These are phyloP conservation scores for Phytophthora vignae DNA, from an alignment of 352 stramenopile genomes.

Conservation along the genomic window DNA sequence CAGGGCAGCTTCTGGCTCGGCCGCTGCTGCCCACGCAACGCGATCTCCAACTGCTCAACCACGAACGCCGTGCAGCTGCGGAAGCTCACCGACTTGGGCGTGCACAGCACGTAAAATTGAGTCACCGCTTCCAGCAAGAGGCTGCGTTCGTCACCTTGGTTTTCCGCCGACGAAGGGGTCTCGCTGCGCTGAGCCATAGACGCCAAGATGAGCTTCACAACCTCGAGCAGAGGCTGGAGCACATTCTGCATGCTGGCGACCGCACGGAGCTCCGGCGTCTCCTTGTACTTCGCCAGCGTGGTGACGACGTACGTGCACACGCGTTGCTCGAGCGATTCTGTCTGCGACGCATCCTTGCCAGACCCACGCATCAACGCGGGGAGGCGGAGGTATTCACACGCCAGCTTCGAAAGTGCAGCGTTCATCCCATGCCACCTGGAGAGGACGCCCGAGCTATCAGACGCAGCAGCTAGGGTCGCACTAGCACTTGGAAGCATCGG, in stretches of 20 bases:
- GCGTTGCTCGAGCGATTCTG: slow-evolving; percentile 46
- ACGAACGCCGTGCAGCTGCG: slow-evolving; percentile 78
- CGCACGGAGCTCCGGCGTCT: slow-evolving; percentile 66
- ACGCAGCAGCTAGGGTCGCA: slow-evolving; percentile 49
- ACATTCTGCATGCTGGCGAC: slow-evolving; percentile 71
- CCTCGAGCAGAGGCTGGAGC: slow-evolving; percentile 64
- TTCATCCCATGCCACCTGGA: slow-evolving; percentile 83
- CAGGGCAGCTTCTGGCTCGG: slow-evolving; percentile 45
- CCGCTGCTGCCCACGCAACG: slow-evolving; percentile 42
- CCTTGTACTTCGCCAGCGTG: slow-evolving; percentile 68
- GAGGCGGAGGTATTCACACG: slow-evolving; percentile 58
- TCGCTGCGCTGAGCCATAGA: slow-evolving; percentile 17
- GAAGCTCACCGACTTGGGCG: slow-evolving; percentile 76
- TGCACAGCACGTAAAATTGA: slow-evolving; percentile 69
- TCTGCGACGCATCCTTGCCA: slow-evolving; percentile 16
- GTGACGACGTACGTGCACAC: slow-evolving; percentile 63
- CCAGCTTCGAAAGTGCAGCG: slow-evolving; percentile 69
- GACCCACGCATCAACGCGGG: slow-evolving; percentile 31
- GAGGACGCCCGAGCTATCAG: slow-evolving; percentile 47
- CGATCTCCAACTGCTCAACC: slow-evolving; percentile 62
- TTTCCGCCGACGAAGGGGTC: neutral
- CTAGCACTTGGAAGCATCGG: slow-evolving; percentile 63
- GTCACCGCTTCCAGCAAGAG: slow-evolving; percentile 69
- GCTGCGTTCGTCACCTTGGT: slow-evolving; percentile 36
- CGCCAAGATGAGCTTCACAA: slow-evolving; percentile 61